These are phyloP conservation scores for Nakazawaea wyomingensis DNA, from an alignment of 805 yeast genomes.

Conservation along the genomic window DNA sequence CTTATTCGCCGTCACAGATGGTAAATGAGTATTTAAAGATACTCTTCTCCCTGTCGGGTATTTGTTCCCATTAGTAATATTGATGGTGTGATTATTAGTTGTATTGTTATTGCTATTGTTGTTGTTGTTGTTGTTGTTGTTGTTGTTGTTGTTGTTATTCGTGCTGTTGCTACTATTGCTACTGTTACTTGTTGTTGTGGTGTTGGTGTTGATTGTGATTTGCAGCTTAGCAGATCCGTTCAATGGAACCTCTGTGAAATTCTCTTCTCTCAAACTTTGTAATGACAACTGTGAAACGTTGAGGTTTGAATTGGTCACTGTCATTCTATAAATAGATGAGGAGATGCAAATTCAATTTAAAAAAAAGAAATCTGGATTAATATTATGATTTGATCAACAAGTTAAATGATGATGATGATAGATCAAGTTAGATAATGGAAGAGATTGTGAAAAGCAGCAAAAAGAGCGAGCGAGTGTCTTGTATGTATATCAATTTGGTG, in stretches of 20 bases:
- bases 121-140: neutral
- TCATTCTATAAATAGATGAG: neutral
- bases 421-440: too few relatives aligned
- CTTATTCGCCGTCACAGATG: conserved; percentile 1
- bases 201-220: too few relatives aligned
- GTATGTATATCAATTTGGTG: neutral
- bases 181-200: neutral
- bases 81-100: too few relatives aligned
- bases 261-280: conserved; percentile 18
- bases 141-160: neutral
- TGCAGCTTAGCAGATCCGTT: conserved; percentile 13
- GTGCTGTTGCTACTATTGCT: neutral
- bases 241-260: conserved; percentile 15
- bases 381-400: too few relatives aligned
- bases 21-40: neutral
- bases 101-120: neutral
- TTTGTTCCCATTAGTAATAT: neutral
- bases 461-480: neutral
- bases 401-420: too few relatives aligned
- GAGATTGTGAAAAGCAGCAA: too few relatives aligned
- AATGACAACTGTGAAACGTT: conserved; percentile 11
- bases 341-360: too few relatives aligned
- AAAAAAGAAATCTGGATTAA: neutral
- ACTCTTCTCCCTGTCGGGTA: neutral
- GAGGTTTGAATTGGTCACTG: conserved; percentile 6